phyloP scores from a whole-genome alignment of 2,329 filamentous ascomycete species.

The Penicillium sp. region DNA sequence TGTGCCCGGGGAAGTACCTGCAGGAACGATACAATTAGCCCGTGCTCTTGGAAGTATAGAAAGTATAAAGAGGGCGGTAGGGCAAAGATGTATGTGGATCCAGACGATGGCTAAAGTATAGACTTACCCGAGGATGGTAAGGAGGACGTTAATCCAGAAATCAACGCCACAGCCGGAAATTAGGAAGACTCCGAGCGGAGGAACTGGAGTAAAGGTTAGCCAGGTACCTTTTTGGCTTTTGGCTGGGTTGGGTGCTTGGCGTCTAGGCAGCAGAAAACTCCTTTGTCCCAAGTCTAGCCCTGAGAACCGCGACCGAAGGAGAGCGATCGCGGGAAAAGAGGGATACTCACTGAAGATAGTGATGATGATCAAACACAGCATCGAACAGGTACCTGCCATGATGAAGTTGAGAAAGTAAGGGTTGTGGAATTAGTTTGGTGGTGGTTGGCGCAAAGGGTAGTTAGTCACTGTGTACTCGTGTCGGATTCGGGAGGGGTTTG shows the following conservation, averaged over 20 bases:
- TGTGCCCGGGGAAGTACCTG: slow-evolving; percentile 76
- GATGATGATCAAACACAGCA: slow-evolving; percentile 53
- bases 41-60: no score
- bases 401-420: slow-evolving; percentile 18
- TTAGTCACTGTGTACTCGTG: slow-evolving; percentile 11
- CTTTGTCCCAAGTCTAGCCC: background rate
- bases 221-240: background rate
- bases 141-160: slow-evolving; percentile 69
- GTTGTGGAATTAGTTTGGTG: background rate
- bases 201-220: slow-evolving; percentile 56
- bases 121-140: slow-evolving; percentile 68
- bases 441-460: no score
- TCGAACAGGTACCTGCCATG: slow-evolving; percentile 45
- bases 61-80: background rate
- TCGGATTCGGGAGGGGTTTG: slow-evolving; percentile 20
- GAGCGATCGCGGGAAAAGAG: background rate
- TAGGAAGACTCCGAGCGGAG: slow-evolving; percentile 68
- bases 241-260: background rate
- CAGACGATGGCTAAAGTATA: background rate
- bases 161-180: slow-evolving; percentile 71
- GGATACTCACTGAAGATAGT: slow-evolving; percentile 53
- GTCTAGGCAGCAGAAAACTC: slow-evolving; percentile 7
- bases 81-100: background rate
- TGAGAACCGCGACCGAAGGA: background rate
- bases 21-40: background rate